Evolutionary conservation across 352 stramenopile species (phyloP).

Genomic region (Albugo candida): DNA sequence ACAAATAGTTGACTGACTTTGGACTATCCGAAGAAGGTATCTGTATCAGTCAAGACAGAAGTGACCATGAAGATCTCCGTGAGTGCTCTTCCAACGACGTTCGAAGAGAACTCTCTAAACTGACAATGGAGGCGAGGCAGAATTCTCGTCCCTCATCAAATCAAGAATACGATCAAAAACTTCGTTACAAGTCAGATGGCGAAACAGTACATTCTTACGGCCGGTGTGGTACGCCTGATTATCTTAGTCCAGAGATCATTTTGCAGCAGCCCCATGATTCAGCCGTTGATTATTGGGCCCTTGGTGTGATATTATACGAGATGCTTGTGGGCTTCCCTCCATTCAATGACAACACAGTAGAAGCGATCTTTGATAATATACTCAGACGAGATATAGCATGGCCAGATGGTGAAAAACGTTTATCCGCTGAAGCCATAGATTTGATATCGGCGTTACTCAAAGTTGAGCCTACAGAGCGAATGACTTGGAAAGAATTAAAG

Average conservation of each 20-base stretch:
- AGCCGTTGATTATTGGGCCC: conserved; percentile 75
- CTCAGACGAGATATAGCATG: conserved; percentile 66
- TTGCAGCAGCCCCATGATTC: conserved; percentile 39
- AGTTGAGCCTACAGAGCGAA: conserved; percentile 31
- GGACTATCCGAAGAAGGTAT: conserved; percentile 69
- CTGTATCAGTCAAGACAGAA: conserved; percentile 20
- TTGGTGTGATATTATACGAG: conserved; percentile 83
- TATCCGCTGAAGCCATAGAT: conserved; percentile 63
- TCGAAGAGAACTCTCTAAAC: neutral
- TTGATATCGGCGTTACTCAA: conserved; percentile 69
- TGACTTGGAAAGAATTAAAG: conserved; percentile 43
- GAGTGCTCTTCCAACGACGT: neutral
- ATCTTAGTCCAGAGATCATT: conserved; percentile 80
- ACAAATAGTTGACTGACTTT: conserved; percentile 65
- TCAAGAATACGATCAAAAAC: neutral
- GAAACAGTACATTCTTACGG: conserved; percentile 27
- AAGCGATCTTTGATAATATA: conserved; percentile 78
- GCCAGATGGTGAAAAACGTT: conserved; percentile 73
- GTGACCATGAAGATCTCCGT: conserved; percentile 1
- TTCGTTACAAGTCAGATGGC: neutral
- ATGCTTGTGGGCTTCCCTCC: conserved; percentile 78
- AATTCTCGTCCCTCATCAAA: too few species aligned
- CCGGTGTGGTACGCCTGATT: conserved; percentile 72
- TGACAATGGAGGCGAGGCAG: conserved; percentile 3
- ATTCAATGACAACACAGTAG: conserved; percentile 79